phyloP scores from a whole-genome alignment of 1,284 basidiomycete species.

The Cryptococcus sp. region DNA sequence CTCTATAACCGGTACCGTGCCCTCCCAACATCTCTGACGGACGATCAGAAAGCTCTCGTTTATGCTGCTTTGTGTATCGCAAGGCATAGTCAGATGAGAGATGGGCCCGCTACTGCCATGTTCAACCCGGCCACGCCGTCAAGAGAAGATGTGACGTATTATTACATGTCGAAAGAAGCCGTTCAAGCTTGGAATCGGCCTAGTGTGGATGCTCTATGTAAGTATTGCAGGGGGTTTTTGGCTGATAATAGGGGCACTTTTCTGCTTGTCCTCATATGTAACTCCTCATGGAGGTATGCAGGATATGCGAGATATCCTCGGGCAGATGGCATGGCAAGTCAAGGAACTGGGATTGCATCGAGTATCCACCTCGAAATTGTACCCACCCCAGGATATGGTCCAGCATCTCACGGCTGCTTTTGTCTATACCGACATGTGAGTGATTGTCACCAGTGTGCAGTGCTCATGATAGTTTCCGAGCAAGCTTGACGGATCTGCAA shows the following conservation, averaged over 20 bases:
- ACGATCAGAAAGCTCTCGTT: constrained; percentile 22
- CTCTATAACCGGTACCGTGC: constrained; percentile 21
- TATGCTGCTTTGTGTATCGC: constrained; percentile 19
- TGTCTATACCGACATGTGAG: constrained; percentile 29
- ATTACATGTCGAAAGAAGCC: constrained; percentile 16
- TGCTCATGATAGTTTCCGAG: constrained; percentile 11
- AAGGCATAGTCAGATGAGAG: constrained; percentile 11
- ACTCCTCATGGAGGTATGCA: constrained; percentile 11
- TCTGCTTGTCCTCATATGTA: constrained; percentile 15
- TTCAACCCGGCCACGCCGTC: neutral
- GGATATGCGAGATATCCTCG: constrained; percentile 12
- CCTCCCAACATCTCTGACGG: constrained; percentile 15
- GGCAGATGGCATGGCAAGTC: constrained; percentile 21
- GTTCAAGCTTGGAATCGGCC: constrained; percentile 20
- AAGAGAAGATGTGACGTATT: constrained; percentile 29
- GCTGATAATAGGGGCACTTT: constrained; percentile 13
- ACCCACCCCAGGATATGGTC: constrained; percentile 15
- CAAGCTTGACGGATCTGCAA: constrained; percentile 16
- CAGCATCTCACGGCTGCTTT: constrained; percentile 16
- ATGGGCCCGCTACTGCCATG: neutral
- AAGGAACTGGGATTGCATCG: constrained; percentile 16
- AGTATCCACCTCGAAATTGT: constrained; percentile 9
- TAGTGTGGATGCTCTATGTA: constrained; percentile 20
- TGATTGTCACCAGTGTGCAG: neutral
- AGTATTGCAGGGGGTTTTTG: constrained; percentile 2